Base-by-base conservation (phyloP, 1,284 basidiomycete genomes). In the Ustilago esculenta region DNA sequence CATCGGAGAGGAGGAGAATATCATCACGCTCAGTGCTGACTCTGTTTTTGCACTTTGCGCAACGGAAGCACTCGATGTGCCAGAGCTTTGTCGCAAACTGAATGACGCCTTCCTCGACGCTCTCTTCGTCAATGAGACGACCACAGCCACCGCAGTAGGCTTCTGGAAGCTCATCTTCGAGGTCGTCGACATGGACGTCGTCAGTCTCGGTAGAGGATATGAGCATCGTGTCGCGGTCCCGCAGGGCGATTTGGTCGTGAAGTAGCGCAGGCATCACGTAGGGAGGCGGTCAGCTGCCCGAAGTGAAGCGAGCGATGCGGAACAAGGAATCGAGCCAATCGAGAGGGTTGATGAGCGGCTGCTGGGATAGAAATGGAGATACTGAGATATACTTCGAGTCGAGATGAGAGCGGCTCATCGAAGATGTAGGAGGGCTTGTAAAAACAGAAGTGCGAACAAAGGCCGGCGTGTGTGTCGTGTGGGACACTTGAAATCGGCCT, bases 1-100 rank as follows among this genome's bases (percentile, higher is more conserved):
- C 95, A 82, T 98, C 95, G 25, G 94, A 94, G 44, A 98, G 89
- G 10, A 98, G 86, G 21, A 98, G 87, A 20, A 98, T 87, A 84
- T 97, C 98, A 35, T 94, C 97, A 29, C 72, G 68, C 82, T 98
- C 95, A 29, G 94, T 86, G 74, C 86, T 85, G 43, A 87, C 85
- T 39, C 83, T 82, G 49, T 85, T 84, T 49, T 84, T 82, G 80
- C 86, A 87, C 73, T 81, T 76, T 23, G 65, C 70, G 46, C 71
- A 74, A 6, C 63, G 61, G 39, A 72, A 74, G 63, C 68, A 79
- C 35, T 73, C 76, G 33, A 72, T 50, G 45, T 75, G 77, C 80
- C 77, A 79, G 33, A 77, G 73, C 30, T 73, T 70, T 32, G 68
- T 71, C 11, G 76, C 75, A 41, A 79, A 79, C 24, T 72, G 69